Conservation (phyloP, 768 basidiomycete species). For the Boletellus sp. region DNA sequence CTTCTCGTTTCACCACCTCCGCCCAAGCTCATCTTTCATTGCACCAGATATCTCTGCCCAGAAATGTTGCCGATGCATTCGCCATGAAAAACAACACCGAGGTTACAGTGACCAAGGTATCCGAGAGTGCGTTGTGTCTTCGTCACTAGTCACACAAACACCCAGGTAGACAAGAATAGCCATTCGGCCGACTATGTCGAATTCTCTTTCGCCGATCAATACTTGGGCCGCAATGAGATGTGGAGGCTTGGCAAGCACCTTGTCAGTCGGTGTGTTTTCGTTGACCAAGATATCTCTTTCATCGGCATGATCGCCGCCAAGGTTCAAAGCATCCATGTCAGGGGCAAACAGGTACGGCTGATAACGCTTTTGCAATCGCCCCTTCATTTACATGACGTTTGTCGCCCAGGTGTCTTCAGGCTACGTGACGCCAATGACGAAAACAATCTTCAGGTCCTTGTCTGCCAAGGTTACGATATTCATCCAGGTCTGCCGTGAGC, state of each 20-base stretch:
- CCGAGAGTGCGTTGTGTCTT: neutral
- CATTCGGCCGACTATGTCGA: slow-evolving; percentile 79
- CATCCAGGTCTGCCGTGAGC: slow-evolving; percentile 92
- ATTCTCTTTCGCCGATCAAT: slow-evolving; percentile 91
- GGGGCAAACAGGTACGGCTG: slow-evolving; percentile 54
- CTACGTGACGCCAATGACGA: slow-evolving; percentile 77
- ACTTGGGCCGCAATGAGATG: slow-evolving; percentile 94
- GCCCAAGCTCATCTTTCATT: neutral
- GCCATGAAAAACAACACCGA: slow-evolving; percentile 68
- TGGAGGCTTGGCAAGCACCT: slow-evolving; percentile 87
- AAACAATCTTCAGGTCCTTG: slow-evolving; percentile 83
- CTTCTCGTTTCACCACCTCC: neutral
- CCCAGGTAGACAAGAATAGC: slow-evolving; percentile 61
- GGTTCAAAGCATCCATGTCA: slow-evolving; percentile 74
- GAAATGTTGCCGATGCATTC: slow-evolving; percentile 68
- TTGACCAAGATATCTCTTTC: slow-evolving; percentile 81
- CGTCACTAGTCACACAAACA: slow-evolving; percentile 11
- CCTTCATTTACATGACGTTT: slow-evolving; percentile 2
- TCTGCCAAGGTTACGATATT: slow-evolving; percentile 92
- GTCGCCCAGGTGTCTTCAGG: slow-evolving; percentile 71
- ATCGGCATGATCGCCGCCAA: slow-evolving; percentile 80
- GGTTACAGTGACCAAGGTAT: slow-evolving; percentile 68
- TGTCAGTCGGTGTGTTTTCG: slow-evolving; percentile 75
- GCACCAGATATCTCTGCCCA: slow-evolving; percentile 68
- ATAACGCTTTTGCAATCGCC: neutral